Base-by-base conservation (phyloP, 768 basidiomycete genomes). In the Auricularia sp. region DNA sequence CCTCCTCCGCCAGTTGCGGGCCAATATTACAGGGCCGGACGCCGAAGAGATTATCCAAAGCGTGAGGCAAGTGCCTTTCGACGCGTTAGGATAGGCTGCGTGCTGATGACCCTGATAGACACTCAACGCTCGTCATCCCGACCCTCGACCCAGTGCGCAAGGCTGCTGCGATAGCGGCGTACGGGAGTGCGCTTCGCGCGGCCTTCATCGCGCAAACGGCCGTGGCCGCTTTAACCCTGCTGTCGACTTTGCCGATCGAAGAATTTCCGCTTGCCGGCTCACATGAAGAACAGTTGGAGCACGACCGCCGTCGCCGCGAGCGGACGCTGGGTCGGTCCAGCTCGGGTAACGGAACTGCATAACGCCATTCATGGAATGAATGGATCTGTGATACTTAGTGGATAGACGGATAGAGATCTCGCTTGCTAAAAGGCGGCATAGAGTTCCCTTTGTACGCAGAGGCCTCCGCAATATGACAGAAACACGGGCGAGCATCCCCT, bases 131-230 rank as follows among this genome's bases (percentile, higher is more conserved):
- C 65, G 83, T 85, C 67, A 93, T 94, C 78, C 84, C 85, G 67
- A 76, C 75, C 59, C 78, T 95, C 63, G 76, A 83, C 29, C 84
- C 86, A 54, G 67, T 73, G 47, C 71, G 84, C 63, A 81, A 77
- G 69, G 74, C 80, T 67, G 85, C 84, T 62, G 93, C 91, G 7
- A 79, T 90, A 64, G 81, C 84, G 67, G 90, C 90, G 1, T 95
- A 94, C 76, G 85, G 85, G 58, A 83, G 85, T 71, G 89, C 92
- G 65, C 78, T 94, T 70, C 86, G 83, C 71, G 85, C 85, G 68
- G 90, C 92, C 66, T 95, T 94, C 79, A 85, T 92, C 65, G 87
- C 85, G 71, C 92, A 93, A 71, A 79, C 82, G 63, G 86, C 81
- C 36, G 77, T 88, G 68, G 87, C 86, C 68, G 68, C 90, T 71